These are phyloP conservation scores for Trypanosoma cruzi DNA, from an alignment of 208 protist species.

Conservation along the genomic window DNA sequence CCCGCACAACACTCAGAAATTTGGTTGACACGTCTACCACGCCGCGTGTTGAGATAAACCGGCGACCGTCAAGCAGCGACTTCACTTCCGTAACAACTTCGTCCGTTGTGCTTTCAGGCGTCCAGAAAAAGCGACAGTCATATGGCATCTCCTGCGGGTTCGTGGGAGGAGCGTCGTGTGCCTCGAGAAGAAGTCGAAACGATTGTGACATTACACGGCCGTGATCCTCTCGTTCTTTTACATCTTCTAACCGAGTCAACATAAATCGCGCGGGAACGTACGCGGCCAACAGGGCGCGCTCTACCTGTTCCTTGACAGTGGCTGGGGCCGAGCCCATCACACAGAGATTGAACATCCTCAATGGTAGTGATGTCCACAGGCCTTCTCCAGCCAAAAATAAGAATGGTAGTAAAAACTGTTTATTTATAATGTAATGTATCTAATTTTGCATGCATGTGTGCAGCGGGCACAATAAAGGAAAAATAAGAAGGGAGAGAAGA, in stretches of 20 bases:
- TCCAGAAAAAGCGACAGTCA: constrained; percentile 64
- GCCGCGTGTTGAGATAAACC: constrained; percentile 74
- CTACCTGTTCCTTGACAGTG: constrained; percentile 33
- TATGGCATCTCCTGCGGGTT: constrained; percentile 44
- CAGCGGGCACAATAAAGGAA: not conserved
- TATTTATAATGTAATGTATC: no score
- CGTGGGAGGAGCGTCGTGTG: constrained; percentile 33
- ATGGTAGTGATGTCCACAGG: no score
- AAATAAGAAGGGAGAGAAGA: no score
- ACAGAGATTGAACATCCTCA: constrained; percentile 32
- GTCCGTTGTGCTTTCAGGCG: constrained; percentile 36
- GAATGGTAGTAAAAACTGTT: no score
- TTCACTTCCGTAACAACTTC: constrained; percentile 32
- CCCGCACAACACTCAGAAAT: constrained; percentile 74
- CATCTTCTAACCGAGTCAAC: not conserved
- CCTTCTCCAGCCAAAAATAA: no score
- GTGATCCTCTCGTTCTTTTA: not conserved
- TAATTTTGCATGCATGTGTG: no score
- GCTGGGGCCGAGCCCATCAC: constrained; percentile 40
- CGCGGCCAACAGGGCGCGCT: constrained; percentile 27
- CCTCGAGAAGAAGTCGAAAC: constrained; percentile 54
- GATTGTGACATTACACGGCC: not conserved
- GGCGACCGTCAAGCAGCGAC: constrained; percentile 8
- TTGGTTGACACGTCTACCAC: constrained; percentile 22
- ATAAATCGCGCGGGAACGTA: not conserved